These are phyloP conservation scores for Arthrobotrys megalospora DNA, from an alignment of 2,329 filamentous ascomycete species.

Conservation along the genomic window DNA sequence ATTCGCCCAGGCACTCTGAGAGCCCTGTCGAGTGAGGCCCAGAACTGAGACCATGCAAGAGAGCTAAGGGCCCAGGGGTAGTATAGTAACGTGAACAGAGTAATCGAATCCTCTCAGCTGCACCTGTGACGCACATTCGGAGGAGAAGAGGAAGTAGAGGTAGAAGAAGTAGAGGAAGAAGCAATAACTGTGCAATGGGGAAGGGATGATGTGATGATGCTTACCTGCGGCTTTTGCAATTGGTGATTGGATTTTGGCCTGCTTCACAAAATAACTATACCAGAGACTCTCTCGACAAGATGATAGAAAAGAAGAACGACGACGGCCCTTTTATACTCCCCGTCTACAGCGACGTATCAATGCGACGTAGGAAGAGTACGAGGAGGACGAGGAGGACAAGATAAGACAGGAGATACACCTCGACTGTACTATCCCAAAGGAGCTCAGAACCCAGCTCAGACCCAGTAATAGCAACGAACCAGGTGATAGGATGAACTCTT, in stretches of 20 bases:
- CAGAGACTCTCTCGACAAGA: background rate
- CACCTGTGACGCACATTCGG: background rate
- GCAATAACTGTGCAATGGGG: background rate
- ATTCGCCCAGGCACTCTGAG: background rate
- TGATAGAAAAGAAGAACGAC: background rate
- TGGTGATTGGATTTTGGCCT: background rate
- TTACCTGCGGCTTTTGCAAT: background rate
- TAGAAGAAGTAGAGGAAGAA: no score
- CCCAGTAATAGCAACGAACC: background rate
- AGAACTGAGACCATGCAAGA: background rate
- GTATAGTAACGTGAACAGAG: no score
- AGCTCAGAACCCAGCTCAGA: constrained; percentile 19
- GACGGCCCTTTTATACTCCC: constrained; percentile 13
- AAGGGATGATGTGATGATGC: background rate
- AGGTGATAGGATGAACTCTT: constrained; percentile 57
- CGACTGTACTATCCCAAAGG: constrained; percentile 59
- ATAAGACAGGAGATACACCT: constrained; percentile 15
- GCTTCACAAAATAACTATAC: background rate
- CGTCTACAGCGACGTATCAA: background rate
- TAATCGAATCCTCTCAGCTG: background rate
- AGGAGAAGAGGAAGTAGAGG: no score
- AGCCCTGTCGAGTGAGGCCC: no score
- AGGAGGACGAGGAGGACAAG: background rate
- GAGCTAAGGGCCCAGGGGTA: background rate
- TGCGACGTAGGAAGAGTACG: no score